These are phyloP conservation scores for Globisporangium lucens DNA, from an alignment of 352 stramenopile species.

Conservation along the genomic window DNA sequence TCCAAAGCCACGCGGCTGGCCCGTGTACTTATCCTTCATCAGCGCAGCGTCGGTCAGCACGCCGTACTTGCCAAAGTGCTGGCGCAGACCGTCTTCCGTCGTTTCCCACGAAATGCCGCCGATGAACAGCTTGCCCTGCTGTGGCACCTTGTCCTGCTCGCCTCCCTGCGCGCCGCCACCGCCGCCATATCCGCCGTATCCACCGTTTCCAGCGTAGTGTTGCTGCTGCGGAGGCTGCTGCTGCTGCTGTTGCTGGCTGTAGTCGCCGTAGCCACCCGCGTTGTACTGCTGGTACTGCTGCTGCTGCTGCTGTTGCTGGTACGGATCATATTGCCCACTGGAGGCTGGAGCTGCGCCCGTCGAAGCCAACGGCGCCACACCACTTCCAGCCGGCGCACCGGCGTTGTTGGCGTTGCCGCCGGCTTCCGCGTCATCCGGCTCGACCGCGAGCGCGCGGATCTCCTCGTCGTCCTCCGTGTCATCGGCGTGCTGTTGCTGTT, in stretches of 20 bases:
- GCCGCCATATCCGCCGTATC: slow-evolving; percentile 12
- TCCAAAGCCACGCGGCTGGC: slow-evolving; percentile 89
- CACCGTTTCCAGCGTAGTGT: slow-evolving; percentile 13
- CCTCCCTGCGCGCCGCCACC: neutral
- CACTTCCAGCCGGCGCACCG: neutral
- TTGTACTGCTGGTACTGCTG: slow-evolving; percentile 28
- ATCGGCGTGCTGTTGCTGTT: slow-evolving; percentile 5
- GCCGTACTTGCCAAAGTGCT: slow-evolving; percentile 90
- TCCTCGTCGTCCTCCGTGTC: slow-evolving; percentile 66
- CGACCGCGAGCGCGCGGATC: slow-evolving; percentile 53
- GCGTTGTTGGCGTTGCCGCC: slow-evolving; percentile 6
- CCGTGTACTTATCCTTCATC: slow-evolving; percentile 94
- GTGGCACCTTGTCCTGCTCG: slow-evolving; percentile 15
- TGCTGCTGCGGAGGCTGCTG: slow-evolving; percentile 4
- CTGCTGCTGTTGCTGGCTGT: slow-evolving; percentile 19
- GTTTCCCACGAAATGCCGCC: slow-evolving; percentile 91
- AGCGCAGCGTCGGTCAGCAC: slow-evolving; percentile 82
- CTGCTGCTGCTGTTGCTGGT: slow-evolving; percentile 42
- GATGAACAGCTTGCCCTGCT: slow-evolving; percentile 89
- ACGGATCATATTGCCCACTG: slow-evolving; percentile 24
- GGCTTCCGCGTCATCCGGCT: slow-evolving; percentile 48
- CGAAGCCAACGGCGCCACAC: neutral
- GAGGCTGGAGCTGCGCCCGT: neutral
- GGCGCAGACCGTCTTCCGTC: slow-evolving; percentile 88
- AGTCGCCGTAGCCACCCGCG: slow-evolving; percentile 27